Conservation (phyloP, 345 rosid genomes). For the Pugionium dolabratum region DNA sequence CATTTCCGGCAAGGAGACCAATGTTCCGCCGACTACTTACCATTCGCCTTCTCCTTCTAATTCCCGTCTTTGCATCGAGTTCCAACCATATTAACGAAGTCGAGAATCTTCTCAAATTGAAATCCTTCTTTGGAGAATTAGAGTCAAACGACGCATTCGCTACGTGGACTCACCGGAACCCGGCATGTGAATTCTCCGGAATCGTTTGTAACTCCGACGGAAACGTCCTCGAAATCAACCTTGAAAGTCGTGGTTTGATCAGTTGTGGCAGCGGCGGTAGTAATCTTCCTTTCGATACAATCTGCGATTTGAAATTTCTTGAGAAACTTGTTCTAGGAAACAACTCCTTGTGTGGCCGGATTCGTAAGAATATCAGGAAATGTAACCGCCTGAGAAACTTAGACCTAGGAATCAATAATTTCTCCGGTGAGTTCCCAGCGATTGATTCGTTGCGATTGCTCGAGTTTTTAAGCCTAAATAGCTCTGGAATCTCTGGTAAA, state of each 20-base stretch:
- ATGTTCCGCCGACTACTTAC: slow-evolving; percentile 30
- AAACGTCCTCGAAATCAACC: slow-evolving; percentile 59
- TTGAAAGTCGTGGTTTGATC: slow-evolving; percentile 42
- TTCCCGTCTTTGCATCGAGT: slow-evolving; percentile 26
- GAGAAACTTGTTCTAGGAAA: slow-evolving; percentile 53
- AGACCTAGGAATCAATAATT: slow-evolving; percentile 59
- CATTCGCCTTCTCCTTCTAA: slow-evolving; percentile 30
- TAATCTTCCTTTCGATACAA: slow-evolving; percentile 52
- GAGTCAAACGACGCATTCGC: slow-evolving; percentile 39
- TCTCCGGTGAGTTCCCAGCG: slow-evolving; percentile 66
- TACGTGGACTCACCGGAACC: slow-evolving; percentile 50
- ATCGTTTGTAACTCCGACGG: slow-evolving; percentile 52
- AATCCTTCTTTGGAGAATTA: slow-evolving; percentile 46
- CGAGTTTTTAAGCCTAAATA: slow-evolving; percentile 56
- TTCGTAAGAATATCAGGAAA: slow-evolving; percentile 44
- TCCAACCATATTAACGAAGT: slow-evolving; percentile 42
- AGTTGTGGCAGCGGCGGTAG: slow-evolving; percentile 33
- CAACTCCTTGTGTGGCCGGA: slow-evolving; percentile 52
- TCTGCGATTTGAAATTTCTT: slow-evolving; percentile 54
- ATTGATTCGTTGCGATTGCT: slow-evolving; percentile 49
- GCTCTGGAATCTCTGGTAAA: slow-evolving; percentile 61
- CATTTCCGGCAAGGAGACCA: slow-evolving; percentile 11
- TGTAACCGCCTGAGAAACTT: slow-evolving; percentile 55
- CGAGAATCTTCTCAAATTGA: slow-evolving; percentile 49
- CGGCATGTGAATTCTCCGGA: slow-evolving; percentile 55